A percentile compares a stretch with the other conserved stretches of the same genome.
These are phyloP conservation scores for Ceratocystis smalleyi DNA, from an alignment of 2,329 filamentous ascomycete species.

Conservation along the genomic window DNA sequence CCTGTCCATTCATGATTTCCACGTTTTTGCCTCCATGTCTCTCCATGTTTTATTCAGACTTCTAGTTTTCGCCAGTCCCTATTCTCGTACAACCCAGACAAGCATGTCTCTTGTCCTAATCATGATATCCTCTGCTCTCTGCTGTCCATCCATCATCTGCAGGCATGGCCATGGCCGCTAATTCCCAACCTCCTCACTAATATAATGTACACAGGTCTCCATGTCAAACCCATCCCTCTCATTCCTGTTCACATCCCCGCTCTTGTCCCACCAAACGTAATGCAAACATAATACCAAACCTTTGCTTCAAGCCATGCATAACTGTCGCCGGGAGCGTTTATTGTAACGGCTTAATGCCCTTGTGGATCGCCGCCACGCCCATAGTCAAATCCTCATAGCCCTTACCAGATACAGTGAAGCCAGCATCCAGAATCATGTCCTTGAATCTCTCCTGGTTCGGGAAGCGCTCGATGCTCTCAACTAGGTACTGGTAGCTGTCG, in stretches of 20 bases:
- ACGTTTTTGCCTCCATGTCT: neutral
- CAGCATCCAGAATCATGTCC: conserved; percentile 66
- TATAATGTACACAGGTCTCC: neutral
- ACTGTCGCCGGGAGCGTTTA: neutral
- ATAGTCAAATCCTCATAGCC: conserved; percentile 85
- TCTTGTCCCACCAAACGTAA: neutral
- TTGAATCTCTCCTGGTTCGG: conserved; percentile 74
- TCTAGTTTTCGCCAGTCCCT: neutral
- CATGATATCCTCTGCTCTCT: neutral
- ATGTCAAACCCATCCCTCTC: neutral
- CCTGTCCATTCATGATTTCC: neutral
- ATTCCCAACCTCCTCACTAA: neutral
- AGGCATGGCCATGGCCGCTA: neutral
- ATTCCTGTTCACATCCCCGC: neutral
- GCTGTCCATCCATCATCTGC: neutral
- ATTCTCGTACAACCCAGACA: neutral
- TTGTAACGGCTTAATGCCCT: conserved; percentile 64
- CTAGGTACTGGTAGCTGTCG: conserved; percentile 94
- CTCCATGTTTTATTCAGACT: neutral
- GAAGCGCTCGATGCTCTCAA: conserved; percentile 93
- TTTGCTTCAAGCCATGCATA: neutral
- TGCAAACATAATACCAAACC: neutral
- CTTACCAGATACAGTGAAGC: conserved; percentile 67
- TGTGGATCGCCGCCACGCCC: conserved; percentile 90
- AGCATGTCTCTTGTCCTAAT: neutral